Base-by-base conservation (phyloP, 2,329 filamentous ascomycete species). In the Alternaria rosae region DNA sequence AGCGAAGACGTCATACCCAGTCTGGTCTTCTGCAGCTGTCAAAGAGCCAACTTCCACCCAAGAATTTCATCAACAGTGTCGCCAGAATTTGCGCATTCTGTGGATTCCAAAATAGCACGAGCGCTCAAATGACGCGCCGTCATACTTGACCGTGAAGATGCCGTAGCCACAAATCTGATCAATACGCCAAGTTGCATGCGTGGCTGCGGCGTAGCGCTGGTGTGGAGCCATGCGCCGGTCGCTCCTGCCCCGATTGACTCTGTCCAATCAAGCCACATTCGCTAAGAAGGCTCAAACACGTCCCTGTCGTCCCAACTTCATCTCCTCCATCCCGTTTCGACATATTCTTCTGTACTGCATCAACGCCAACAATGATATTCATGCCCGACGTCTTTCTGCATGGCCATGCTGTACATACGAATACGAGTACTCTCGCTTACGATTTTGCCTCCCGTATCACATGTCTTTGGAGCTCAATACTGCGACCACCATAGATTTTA, bases 201-300 rank as follows among this genome's bases (percentile, higher is more conserved):
- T 71, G 71, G 72, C 70, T 70, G 67, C 70, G 72, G 71, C 74
- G 73, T 71, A 72, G 75, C 75, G 73, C 74, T 67, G 48, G 44
- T 54, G 62, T 66, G 64, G 57, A 43, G 51, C 57, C 30, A 43
- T 26, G 41, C 54, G 43, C 50, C 54, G 48, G 42, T 56, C 41
- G 62, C 67, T 68, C 56, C 60, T 65, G 35, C 54, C 1, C 1
- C 54, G 48, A 44, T 54, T 25, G 62, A 66, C 69, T 54, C 60
- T 65, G 61, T 25, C 76, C 76, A 77, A 76, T 76, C 72, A 74
- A 62, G 47, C 51, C 25, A 41, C 35, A 52, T 67, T 67, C 57
- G 60, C 54, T 62, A 35, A 58, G 42, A 51, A 67, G 52, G 67
- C 69, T 66, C 69, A 71, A 71, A 73, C 67, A 66, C 58, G 26